Evolutionary conservation across 2,329 filamentous ascomycete species (phyloP).

Genomic region (Harringtonia aguacate): DNA sequence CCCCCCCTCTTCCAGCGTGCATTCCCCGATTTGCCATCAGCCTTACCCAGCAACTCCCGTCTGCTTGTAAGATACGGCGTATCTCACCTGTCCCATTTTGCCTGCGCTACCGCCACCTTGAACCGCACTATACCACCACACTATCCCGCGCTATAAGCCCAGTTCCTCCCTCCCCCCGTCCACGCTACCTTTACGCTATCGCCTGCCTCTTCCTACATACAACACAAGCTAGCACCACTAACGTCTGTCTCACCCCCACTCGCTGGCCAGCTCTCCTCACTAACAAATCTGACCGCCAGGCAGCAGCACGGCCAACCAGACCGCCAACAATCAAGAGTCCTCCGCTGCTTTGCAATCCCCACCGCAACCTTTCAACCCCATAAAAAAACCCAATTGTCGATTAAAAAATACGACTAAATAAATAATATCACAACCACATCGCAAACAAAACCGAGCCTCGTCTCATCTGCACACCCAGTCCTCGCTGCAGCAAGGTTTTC

Average conservation of each 20-base stretch:
- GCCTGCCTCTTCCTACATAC: too few relatives aligned
- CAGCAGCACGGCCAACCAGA: background rate
- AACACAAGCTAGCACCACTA: background rate
- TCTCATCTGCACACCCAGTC: background rate
- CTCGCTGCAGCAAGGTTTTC: conserved; percentile 8
- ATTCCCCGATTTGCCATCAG: background rate
- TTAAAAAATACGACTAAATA: conserved; percentile 1
- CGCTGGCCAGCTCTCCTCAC: background rate
- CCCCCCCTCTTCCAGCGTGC: background rate
- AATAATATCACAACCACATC: conserved; percentile 3
- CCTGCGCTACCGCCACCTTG: conserved; percentile 6
- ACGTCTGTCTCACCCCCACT: background rate
- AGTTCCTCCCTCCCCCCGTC: background rate
- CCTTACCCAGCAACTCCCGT: background rate
- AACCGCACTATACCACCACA: conserved; percentile 6
- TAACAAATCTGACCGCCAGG: background rate
- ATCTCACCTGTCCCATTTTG: background rate
- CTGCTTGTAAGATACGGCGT: background rate
- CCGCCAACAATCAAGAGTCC: background rate
- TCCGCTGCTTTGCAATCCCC: background rate
- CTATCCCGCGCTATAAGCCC: background rate
- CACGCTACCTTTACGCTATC: background rate
- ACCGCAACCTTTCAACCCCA: conserved; percentile 8
- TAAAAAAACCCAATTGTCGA: conserved; percentile 10
- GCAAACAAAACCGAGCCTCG: conserved; percentile 10